phyloP scores from a whole-genome alignment of 306 rosid genomes.

The Senna siamea region DNA sequence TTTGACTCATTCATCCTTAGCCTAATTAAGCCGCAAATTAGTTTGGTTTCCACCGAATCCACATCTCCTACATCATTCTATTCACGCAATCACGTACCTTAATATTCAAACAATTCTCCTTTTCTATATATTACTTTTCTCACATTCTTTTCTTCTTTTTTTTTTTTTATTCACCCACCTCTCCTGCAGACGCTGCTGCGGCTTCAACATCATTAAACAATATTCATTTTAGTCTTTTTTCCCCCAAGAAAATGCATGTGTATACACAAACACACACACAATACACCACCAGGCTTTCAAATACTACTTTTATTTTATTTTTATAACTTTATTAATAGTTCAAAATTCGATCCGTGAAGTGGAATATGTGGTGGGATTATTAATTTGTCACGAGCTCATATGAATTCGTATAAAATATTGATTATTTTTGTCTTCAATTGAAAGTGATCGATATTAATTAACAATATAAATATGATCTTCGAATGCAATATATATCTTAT shows the following conservation, averaged over 20 bases:
- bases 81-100: neutral
- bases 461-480: no score
- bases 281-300: no score
- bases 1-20: constrained; percentile 31
- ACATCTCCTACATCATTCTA: no score
- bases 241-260: no score
- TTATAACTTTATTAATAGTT: no score
- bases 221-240: neutral
- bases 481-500: no score
- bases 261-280: no score
- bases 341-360: neutral
- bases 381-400: neutral
- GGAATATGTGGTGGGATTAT: neutral
- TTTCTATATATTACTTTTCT: neutral
- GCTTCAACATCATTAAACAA: constrained; percentile 14
- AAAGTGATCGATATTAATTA: no score
- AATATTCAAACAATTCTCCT: neutral
- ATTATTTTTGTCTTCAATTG: neutral
- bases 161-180: neutral
- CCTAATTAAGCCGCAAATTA: neutral
- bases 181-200: neutral
- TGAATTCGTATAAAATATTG: neutral
- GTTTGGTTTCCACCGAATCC: no score
- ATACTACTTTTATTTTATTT: no score
- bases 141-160: neutral